Conservation (phyloP, 306 rosid genomes). For the Pachyrhizus erosus region DNA sequence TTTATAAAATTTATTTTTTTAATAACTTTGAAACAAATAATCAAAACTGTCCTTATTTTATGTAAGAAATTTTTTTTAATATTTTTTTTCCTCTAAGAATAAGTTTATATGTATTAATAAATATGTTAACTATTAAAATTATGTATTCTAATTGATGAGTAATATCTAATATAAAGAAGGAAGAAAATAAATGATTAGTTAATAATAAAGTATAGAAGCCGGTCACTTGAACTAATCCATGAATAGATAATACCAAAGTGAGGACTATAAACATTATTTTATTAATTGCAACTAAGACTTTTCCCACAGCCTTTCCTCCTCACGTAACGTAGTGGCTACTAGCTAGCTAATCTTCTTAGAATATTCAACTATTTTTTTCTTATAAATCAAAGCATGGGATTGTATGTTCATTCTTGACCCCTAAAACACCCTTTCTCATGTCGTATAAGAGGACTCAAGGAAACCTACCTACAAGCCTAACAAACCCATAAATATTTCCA, state of each 20-base stretch:
- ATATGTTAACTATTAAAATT: too few relatives aligned
- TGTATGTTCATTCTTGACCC: too few relatives aligned
- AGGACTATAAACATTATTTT: background rate
- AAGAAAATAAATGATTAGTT: background rate
- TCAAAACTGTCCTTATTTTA: too few relatives aligned
- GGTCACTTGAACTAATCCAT: constrained; percentile 39
- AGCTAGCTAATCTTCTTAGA: background rate
- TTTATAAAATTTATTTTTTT: too few relatives aligned
- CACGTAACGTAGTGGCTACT: too few relatives aligned
- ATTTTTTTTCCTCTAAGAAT: too few relatives aligned
- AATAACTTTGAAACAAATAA: too few relatives aligned
- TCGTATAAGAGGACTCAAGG: constrained; percentile 29
- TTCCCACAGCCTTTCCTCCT: background rate
- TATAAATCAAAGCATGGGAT: constrained; percentile 27
- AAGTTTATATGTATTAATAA: too few relatives aligned
- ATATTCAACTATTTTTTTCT: background rate
- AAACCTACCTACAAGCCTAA: background rate
- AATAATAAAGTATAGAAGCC: constrained; percentile 36
- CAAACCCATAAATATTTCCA: background rate
- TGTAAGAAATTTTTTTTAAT: too few relatives aligned
- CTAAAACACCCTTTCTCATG: constrained; percentile 37
- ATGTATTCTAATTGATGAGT: background rate
- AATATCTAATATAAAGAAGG: background rate
- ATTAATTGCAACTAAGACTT: constrained; percentile 15
- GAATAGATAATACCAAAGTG: constrained; percentile 32